These are phyloP conservation scores for Phytophthora citrophthora DNA, from an alignment of 352 stramenopile genomes.

Conservation along the genomic window DNA sequence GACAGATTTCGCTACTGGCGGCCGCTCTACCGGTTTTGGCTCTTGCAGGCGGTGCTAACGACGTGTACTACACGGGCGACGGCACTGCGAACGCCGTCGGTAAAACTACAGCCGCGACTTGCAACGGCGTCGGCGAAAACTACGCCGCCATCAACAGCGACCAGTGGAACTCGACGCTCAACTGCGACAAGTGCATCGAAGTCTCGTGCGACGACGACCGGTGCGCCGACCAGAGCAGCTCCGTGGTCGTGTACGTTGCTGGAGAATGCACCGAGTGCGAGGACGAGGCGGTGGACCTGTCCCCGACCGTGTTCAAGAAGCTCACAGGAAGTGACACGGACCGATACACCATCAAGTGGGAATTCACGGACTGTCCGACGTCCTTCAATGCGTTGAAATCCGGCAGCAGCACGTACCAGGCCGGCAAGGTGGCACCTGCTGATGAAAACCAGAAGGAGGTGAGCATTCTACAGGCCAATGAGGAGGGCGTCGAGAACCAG, in stretches of 20 bases:
- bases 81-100: conserved; percentile 53
- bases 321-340: conserved; percentile 40
- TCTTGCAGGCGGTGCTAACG: conserved; percentile 11
- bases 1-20: conserved; percentile 17
- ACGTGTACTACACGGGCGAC: conserved; percentile 48
- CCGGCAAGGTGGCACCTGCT: conserved; percentile 26
- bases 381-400: conserved; percentile 12
- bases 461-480: conserved; percentile 38
- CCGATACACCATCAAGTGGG: conserved; percentile 44
- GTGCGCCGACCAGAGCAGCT: conserved; percentile 43
- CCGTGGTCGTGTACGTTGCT: conserved; percentile 55
- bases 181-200: conserved; percentile 65
- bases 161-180: conserved; percentile 55
- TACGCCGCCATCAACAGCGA: conserved; percentile 64
- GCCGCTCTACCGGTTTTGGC: conserved; percentile 17
- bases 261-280: conserved; percentile 65
- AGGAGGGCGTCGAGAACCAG: conserved; percentile 32
- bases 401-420: conserved; percentile 21
- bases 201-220: conserved; percentile 53
- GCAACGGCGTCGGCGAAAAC: conserved; percentile 47
- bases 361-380: conserved; percentile 50
- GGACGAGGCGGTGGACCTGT: conserved; percentile 58
- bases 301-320: conserved; percentile 41
- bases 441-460: conserved; percentile 19
- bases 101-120: conserved; percentile 37